A percentile compares a stretch with the other conserved stretches of the same genome.
These are phyloP conservation scores for Fusarium bactridioides DNA, from an alignment of 2,329 filamentous ascomycete genomes.

Conservation along the genomic window DNA sequence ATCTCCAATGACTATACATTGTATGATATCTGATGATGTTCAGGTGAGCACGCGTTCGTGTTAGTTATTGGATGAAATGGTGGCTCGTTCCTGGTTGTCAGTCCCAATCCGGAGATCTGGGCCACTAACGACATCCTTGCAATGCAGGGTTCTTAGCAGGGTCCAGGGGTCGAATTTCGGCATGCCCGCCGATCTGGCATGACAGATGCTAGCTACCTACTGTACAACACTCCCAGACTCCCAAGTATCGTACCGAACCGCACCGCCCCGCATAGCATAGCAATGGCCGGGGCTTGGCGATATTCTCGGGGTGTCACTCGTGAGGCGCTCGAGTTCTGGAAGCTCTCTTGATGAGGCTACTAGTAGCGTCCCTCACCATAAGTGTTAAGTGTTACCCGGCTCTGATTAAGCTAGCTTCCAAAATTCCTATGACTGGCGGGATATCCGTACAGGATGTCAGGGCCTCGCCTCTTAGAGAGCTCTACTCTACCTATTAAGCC, in stretches of 20 bases:
- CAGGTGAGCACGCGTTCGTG: neutral
- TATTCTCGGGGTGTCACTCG: conserved; percentile 7
- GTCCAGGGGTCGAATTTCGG: conserved; percentile 37
- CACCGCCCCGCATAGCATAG: neutral
- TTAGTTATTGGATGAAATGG: conserved; percentile 9
- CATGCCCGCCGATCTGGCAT: conserved; percentile 28
- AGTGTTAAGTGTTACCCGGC: neutral
- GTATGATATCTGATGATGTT: neutral
- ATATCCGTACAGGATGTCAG: conserved; percentile 6
- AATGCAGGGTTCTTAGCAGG: conserved; percentile 30
- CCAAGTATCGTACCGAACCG: neutral
- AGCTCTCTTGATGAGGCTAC: neutral
- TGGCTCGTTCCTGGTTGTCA: conserved; percentile 28
- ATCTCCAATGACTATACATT: neutral
- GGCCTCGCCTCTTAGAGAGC: neutral
- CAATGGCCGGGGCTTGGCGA: conserved; percentile 21
- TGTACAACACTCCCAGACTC: neutral
- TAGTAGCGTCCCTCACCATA: neutral
- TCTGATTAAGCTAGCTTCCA: neutral
- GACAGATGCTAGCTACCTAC: neutral
- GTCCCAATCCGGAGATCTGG: conserved; percentile 32
- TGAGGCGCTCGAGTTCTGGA: conserved; percentile 5
- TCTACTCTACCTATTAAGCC: conserved; percentile 6
- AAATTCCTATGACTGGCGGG: neutral
- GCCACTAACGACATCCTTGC: conserved; percentile 24